These are phyloP conservation scores for Fusarium drepaniforme DNA, from an alignment of 2,329 filamentous ascomycete species.

Conservation along the genomic window DNA sequence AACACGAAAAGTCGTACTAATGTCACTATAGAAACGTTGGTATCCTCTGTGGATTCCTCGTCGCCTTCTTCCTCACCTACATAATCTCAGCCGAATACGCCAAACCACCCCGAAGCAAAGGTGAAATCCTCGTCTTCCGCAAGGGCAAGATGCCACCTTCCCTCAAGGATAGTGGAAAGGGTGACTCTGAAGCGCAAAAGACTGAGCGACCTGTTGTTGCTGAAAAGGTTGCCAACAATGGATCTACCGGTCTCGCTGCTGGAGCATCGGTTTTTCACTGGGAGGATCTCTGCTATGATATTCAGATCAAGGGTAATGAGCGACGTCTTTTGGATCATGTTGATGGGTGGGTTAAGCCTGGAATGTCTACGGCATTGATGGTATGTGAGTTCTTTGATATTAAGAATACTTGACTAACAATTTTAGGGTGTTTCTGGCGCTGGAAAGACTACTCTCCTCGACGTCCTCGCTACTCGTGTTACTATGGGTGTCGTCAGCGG, in stretches of 20 bases:
- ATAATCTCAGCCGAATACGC: conserved; percentile 74
- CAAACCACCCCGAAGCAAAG: conserved; percentile 70
- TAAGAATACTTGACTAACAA: neutral
- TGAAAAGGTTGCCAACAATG: conserved; percentile 25
- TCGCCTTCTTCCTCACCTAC: conserved; percentile 74
- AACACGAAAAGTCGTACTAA: fast-evolving
- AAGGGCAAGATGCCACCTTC: conserved; percentile 67
- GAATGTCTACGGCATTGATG: conserved; percentile 72
- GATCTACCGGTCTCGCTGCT: neutral
- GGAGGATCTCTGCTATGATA: conserved; percentile 73
- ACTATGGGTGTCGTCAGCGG: conserved; percentile 81
- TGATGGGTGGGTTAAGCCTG: conserved; percentile 83
- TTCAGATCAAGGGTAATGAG: conserved; percentile 73
- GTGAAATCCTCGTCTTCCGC: conserved; percentile 77
- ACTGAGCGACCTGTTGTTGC: conserved; percentile 38
- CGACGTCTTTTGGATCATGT: conserved; percentile 78
- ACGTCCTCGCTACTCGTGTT: conserved; percentile 78
- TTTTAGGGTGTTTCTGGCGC: conserved; percentile 73
- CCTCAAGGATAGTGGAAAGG: conserved; percentile 61
- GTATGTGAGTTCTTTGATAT: neutral
- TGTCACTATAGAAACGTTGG: conserved; percentile 68
- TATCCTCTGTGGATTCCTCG: conserved; percentile 73
- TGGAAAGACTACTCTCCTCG: conserved; percentile 81
- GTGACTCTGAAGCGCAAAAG: conserved; percentile 42
- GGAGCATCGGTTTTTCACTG: conserved; percentile 71